phyloP scores from a whole-genome alignment of 208 protist species.

The Wallacemonas sp. region DNA sequence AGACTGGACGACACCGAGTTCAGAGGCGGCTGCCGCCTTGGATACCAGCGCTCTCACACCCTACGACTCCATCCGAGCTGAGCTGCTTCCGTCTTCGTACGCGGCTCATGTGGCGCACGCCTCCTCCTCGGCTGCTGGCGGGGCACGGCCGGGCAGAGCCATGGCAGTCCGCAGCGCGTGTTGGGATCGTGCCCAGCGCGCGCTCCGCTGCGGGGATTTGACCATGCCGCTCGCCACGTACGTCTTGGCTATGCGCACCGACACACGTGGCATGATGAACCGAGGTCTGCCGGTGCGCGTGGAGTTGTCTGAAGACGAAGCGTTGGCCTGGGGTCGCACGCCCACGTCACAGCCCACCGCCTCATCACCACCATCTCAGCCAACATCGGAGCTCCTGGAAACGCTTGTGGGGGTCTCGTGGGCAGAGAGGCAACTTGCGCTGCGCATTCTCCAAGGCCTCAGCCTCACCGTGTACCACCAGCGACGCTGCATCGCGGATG shows the following conservation, averaged over 20 bases:
- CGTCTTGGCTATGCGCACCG: constrained; percentile 4
- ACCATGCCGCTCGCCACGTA: constrained; percentile 15
- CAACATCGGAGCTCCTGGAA: constrained; percentile 27
- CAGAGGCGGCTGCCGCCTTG: not conserved
- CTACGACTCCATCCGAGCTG: constrained; percentile 61
- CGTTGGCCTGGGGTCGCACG: constrained; percentile 30
- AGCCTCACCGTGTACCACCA: constrained; percentile 74
- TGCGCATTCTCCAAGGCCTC: constrained; percentile 82
- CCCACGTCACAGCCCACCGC: not conserved
- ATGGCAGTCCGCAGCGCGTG: constrained; percentile 27
- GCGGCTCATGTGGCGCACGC: not conserved
- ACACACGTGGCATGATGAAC: constrained; percentile 31
- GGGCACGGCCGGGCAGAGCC: not conserved
- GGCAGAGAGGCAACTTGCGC: constrained; percentile 79
- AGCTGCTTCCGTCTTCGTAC: constrained; percentile 35
- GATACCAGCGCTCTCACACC: constrained; percentile 21
- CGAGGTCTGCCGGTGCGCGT: constrained; percentile 24
- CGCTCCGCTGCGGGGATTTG: constrained; percentile 42
- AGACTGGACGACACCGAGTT: too few species aligned
- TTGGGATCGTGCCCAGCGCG: constrained; percentile 67
- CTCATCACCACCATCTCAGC: not conserved
- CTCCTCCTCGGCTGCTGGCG: not conserved
- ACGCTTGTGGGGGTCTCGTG: constrained; percentile 68
- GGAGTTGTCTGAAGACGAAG: constrained; percentile 25
- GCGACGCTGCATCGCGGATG: constrained; percentile 63